Base-by-base conservation (phyloP, 495 filamentous ascomycete species). In the Annulohypoxylon nitens region DNA sequence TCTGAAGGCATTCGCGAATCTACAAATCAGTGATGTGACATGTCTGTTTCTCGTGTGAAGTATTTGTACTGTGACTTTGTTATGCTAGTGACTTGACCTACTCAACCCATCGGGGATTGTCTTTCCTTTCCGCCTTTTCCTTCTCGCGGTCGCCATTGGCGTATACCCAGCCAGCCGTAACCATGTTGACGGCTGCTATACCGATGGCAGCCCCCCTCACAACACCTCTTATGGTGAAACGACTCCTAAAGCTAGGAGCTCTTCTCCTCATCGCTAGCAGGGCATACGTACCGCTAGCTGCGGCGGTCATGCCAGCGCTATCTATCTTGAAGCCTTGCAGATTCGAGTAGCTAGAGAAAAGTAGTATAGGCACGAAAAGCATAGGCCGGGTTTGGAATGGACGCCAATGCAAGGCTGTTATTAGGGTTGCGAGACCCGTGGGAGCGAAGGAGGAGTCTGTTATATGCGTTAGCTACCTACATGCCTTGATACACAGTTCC, bases 291-390 rank as follows among this genome's bases (percentile, higher is more conserved):
- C 90, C 93, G 43, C 91, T 93, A 89, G 93, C 97, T 3, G 95
- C 93, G 16, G 92, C 93, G 11, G 89, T 92, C 59, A 94, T 86
- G 33, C 95, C 96, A 0, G 94, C 95, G 57, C 88, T 89, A 73
- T 98, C 96, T 60, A 89, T 90, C 78, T 91, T 90, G 87, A 90
- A 94, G 37, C 88, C 89, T 58, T 88, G 87, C 8, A 97, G 78
- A 78, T 94, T 95, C 50, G 95, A 86, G 81, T 97, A 98, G 82
- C 90, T 92, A 63, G 88, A 88, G 84, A 97, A 94, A 63, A 97
- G 85, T n/a, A 98, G 88, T 64, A 94, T 83, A 0, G 94, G 92
- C 37, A 93, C 87, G 83, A 97, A 93, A 73, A 93, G 83, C 85
- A 97, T 89, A 1, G 93, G 93, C 1, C 96, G 83, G 11, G 85